Evolutionary conservation across 768 basidiomycete species (phyloP).

Genomic region (Candolleomyces aberdarensis): DNA sequence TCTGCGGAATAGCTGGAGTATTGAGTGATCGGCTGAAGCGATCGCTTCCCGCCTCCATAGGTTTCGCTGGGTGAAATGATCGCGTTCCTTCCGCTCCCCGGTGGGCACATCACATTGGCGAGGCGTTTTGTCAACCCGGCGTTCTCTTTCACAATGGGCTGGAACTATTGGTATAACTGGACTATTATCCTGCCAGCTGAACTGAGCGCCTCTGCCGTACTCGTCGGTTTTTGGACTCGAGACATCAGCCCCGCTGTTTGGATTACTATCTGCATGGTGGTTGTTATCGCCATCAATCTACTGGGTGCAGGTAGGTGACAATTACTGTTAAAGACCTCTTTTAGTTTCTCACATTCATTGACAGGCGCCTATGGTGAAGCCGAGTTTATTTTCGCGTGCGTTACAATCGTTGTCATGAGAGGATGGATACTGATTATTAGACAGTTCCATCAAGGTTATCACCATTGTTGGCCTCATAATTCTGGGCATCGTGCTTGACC

Average conservation of each 20-base stretch:
- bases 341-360: no score
- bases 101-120: slow-evolving; percentile 77
- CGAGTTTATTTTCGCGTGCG: slow-evolving; percentile 83
- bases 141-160: slow-evolving; percentile 57
- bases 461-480: slow-evolving; percentile 73
- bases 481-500: slow-evolving; percentile 73
- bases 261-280: slow-evolving; percentile 73
- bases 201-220: slow-evolving; percentile 68
- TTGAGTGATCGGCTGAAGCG: background rate
- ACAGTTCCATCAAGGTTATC: slow-evolving; percentile 82
- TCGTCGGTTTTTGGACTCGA: slow-evolving; percentile 72
- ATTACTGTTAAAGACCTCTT: no score
- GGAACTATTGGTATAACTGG: slow-evolving; percentile 63
- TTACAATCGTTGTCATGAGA: slow-evolving; percentile 11
- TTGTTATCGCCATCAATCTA: slow-evolving; percentile 76
- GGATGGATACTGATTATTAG: slow-evolving; percentile 4
- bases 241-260: slow-evolving; percentile 65
- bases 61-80: slow-evolving; percentile 75
- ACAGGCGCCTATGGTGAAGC: slow-evolving; percentile 77
- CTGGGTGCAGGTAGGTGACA: slow-evolving; percentile 59
- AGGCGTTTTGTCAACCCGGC: slow-evolving; percentile 82
- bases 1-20: no score
- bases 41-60: slow-evolving; percentile 26
- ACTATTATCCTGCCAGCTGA: slow-evolving; percentile 68
- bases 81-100: slow-evolving; percentile 73